Base-by-base conservation (phyloP, 2,329 filamentous ascomycete species). In the Pyrenophora seminiperda region DNA sequence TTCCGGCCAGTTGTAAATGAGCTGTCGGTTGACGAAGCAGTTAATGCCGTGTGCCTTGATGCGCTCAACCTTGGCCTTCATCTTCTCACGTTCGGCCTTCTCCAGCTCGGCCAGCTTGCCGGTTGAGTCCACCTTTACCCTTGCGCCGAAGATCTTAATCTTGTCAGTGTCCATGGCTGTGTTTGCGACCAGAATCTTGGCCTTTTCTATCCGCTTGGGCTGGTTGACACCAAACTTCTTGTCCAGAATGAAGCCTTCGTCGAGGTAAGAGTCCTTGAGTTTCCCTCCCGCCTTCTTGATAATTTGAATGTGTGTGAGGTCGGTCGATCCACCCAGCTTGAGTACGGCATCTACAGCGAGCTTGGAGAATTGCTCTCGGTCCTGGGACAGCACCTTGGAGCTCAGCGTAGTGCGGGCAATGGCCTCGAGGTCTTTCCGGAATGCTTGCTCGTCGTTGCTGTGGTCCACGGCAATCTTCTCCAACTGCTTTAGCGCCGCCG, bases 1-100 rank as follows among this genome's bases (percentile, higher is more conserved):
- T 77, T 99, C 94, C 5, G 94, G 94, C 94, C 94, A 99, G 82
- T 99, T 99, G 83, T 99, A 99, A 78, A 99, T 99, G 58, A 99
- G 85, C 76, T 99, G 94, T 65, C 94, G 83, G 83, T 99, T 99
- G 76, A 99, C 96, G 76, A 99, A 99, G 82, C 94, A 97, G 83
- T 99, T 99, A 79, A 99, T 97, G 52, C 94, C 94, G 71, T 99
- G 94, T 38, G 91, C 84, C 84, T 97, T 99, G 80, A 99, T 99
- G 76, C 91, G 93, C 58, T 99, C 94, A 37, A 99, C 94, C 83
- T 99, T 99, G 61, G 90, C 89, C 82, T 92, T 95, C 94, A 99
- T 99, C 86, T 97, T 97, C 68, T 99, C 94, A 68, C 91, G 89
- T 80, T 97, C 94, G 5, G 94, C 94, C 83, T 95, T 96, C 76